A percentile compares a stretch with the other conserved stretches of the same genome.
These are phyloP conservation scores for Ganoderma sinense DNA, from an alignment of 1,284 basidiomycete genomes.

Conservation along the genomic window DNA sequence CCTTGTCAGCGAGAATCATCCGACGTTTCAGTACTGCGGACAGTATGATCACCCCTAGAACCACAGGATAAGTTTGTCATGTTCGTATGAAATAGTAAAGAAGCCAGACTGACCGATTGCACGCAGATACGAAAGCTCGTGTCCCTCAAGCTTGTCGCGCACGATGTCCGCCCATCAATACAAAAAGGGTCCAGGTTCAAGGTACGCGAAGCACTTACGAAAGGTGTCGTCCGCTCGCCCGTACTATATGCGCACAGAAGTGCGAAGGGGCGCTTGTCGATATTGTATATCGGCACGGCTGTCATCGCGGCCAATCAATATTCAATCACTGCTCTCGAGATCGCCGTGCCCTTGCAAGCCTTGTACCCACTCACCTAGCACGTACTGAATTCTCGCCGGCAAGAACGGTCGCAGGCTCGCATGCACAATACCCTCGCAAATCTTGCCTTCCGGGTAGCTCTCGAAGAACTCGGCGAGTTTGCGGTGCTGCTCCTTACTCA, in stretches of 20 bases:
- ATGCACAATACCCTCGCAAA: slow-evolving; percentile 86
- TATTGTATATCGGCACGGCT: slow-evolving; percentile 93
- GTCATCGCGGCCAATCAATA: slow-evolving; percentile 6
- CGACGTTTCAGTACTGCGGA: slow-evolving; percentile 92
- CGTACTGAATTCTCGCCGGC: slow-evolving; percentile 84
- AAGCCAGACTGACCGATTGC: slow-evolving; percentile 68
- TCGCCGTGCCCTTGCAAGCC: neutral
- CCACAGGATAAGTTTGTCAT: neutral
- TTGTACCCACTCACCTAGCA: slow-evolving; percentile 66
- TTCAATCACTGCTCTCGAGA: slow-evolving; percentile 4
- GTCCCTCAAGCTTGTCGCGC: slow-evolving; percentile 77
- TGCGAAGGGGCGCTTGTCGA: slow-evolving; percentile 94
- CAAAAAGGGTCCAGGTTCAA: slow-evolving; percentile 5
- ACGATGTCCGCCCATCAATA: slow-evolving; percentile 6
- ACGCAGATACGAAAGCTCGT: slow-evolving; percentile 91
- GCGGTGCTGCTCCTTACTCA: slow-evolving; percentile 76
- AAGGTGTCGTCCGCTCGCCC: slow-evolving; percentile 79
- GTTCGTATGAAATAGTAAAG: neutral
- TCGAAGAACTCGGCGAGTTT: slow-evolving; percentile 79
- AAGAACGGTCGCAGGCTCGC: slow-evolving; percentile 81
- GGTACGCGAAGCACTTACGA: slow-evolving; percentile 56
- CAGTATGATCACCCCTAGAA: slow-evolving; percentile 87
- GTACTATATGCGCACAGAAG: slow-evolving; percentile 92
- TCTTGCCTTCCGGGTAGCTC: slow-evolving; percentile 83
- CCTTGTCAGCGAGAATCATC: slow-evolving; percentile 95